Evolutionary conservation across 2,329 filamentous ascomycete species (phyloP).

Genomic region (Fusarium caatingaense): DNA sequence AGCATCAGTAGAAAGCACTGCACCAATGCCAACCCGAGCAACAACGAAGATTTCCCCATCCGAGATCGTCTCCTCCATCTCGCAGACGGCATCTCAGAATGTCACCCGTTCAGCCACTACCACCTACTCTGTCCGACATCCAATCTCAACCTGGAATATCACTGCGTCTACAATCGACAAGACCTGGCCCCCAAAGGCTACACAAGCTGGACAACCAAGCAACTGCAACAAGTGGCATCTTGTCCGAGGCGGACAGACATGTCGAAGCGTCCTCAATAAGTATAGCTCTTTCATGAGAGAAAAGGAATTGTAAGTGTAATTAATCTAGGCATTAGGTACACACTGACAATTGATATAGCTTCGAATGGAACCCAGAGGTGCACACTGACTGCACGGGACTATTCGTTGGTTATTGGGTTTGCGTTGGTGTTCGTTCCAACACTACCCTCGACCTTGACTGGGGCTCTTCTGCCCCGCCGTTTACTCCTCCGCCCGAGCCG

Average conservation of each 20-base stretch:
- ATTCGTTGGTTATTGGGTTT: not conserved
- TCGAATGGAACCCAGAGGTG: not conserved
- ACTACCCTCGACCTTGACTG: accelerated
- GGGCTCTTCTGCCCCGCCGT: not conserved
- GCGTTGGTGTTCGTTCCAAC: not conserved
- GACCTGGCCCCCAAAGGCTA: not conserved
- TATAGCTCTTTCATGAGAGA: not conserved
- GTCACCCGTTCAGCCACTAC: not conserved
- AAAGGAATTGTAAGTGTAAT: not conserved
- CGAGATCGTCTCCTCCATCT: too few relatives aligned
- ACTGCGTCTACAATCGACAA: accelerated
- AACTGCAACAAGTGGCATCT: conserved; percentile 1
- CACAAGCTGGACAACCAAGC: not conserved
- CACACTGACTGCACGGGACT: not conserved
- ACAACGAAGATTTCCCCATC: too few relatives aligned
- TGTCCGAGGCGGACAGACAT: accelerated
- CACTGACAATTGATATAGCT: too few relatives aligned
- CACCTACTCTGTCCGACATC: not conserved
- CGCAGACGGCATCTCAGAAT: too few relatives aligned
- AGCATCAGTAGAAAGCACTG: too few relatives aligned
- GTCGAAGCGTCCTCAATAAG: accelerated
- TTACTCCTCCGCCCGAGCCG: not conserved
- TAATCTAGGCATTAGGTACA: too few relatives aligned
- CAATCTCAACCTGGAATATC: not conserved
- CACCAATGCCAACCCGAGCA: too few relatives aligned